Percentiles rank a stretch among this genome's conserved stretches.
Evolutionary conservation across 257 asterid genomes (phyloP).

Genomic region (Jaltomata sinuosa): DNA sequence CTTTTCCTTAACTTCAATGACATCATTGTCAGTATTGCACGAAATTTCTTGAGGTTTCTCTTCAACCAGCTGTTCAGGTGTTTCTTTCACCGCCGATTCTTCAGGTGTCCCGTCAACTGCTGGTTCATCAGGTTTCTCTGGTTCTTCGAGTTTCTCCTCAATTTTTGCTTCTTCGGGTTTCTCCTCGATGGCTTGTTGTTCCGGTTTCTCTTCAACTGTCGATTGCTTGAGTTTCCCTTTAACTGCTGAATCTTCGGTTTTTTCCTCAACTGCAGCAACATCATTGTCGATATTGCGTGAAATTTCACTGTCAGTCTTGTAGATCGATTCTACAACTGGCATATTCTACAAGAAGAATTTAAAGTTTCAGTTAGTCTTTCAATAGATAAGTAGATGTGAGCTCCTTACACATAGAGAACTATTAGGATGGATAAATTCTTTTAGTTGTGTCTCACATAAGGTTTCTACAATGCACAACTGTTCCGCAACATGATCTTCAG

Average conservation of each 20-base stretch:
- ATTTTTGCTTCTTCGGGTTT: not conserved
- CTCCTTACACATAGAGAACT: not conserved
- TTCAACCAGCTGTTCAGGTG: not conserved
- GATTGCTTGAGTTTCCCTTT: not conserved
- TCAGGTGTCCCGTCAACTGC: not conserved
- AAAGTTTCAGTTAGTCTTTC: not conserved
- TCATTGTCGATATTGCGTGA: not conserved
- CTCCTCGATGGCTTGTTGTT: not conserved
- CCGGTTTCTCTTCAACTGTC: not conserved
- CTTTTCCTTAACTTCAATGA: not conserved
- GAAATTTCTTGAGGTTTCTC: not conserved
- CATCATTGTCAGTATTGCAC: not conserved
- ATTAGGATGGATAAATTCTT: not conserved
- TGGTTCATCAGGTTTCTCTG: not conserved
- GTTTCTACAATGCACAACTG: not conserved
- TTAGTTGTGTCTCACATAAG: not conserved
- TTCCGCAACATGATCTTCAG: not conserved
- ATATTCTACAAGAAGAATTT: conserved; percentile 19
- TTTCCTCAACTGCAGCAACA: not conserved
- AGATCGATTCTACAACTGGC: not conserved
- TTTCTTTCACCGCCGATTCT: not conserved
- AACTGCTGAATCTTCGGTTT: not conserved
- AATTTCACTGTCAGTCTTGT: conserved; percentile 3
- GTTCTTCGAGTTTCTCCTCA: not conserved
- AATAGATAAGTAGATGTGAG: not conserved